A percentile compares a stretch with the other conserved stretches of the same genome.
phyloP scores from a whole-genome alignment of 2,329 filamentous ascomycete species.

The Fusarium luffae region DNA sequence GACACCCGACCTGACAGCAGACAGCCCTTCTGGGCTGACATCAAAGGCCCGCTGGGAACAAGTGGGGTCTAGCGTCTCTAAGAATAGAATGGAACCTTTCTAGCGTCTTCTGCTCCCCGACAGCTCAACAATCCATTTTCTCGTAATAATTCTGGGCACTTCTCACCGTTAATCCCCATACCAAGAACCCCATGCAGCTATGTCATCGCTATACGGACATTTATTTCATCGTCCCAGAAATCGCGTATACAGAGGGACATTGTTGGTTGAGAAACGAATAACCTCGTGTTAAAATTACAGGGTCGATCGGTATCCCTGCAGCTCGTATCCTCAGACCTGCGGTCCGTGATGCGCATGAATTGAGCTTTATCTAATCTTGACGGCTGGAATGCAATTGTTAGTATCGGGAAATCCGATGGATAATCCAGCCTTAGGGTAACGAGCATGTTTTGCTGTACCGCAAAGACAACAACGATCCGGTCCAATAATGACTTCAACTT shows the following conservation, averaged over 20 bases:
- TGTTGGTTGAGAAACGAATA: background rate
- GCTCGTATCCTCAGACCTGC: conserved; percentile 18
- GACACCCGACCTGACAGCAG: background rate
- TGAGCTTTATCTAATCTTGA: background rate
- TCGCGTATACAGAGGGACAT: background rate
- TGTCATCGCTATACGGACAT: too few species aligned
- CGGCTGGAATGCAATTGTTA: background rate
- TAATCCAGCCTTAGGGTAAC: background rate
- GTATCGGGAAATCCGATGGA: background rate
- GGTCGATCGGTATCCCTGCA: background rate
- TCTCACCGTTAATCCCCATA: background rate
- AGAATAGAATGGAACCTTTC: conserved; percentile 29
- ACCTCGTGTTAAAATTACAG: background rate
- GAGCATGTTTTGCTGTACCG: background rate
- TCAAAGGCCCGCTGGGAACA: background rate
- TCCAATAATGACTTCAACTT: background rate
- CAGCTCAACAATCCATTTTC: conserved; percentile 1
- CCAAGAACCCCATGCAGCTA: background rate
- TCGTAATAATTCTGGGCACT: background rate
- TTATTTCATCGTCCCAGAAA: background rate
- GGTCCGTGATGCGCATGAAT: background rate
- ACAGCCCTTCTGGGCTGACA: conserved; percentile 28
- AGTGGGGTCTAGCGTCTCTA: conserved; percentile 23
- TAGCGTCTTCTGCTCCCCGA: background rate
- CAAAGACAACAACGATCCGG: background rate